Conservation (phyloP, 2,329 filamentous ascomycete species). For the Xylariaceae sp. region DNA sequence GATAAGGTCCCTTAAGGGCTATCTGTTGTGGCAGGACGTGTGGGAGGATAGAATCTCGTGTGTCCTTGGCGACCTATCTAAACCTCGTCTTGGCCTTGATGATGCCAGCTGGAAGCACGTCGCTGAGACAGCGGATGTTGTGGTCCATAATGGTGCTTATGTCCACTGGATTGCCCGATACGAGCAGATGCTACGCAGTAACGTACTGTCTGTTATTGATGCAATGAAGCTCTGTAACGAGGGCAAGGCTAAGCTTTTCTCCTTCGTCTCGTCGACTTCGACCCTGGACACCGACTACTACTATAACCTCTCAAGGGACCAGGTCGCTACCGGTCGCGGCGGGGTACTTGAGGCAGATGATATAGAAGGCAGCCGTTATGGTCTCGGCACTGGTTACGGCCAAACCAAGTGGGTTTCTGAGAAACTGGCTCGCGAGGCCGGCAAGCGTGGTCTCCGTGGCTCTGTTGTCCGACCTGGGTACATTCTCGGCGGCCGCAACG, state of each 20-base stretch:
- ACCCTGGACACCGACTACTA: slow-evolving; percentile 85
- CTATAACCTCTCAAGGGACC: slow-evolving; percentile 71
- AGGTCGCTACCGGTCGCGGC: slow-evolving; percentile 63
- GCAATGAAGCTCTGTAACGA: slow-evolving; percentile 75
- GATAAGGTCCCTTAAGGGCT: slow-evolving; percentile 70
- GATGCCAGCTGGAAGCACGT: slow-evolving; percentile 69
- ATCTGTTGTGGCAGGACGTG: slow-evolving; percentile 76
- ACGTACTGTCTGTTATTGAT: slow-evolving; percentile 83
- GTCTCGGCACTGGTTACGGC: slow-evolving; percentile 86
- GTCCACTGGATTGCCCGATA: slow-evolving; percentile 87
- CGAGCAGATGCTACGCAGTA: slow-evolving; percentile 70
- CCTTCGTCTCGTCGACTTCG: slow-evolving; percentile 83
- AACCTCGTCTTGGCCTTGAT: slow-evolving; percentile 75
- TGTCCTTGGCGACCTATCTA: slow-evolving; percentile 75
- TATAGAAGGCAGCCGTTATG: slow-evolving; percentile 74
- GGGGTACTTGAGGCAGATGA: slow-evolving; percentile 79
- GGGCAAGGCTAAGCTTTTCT: slow-evolving; percentile 79
- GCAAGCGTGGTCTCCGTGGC: slow-evolving; percentile 75
- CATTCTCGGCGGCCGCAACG: slow-evolving; percentile 74
- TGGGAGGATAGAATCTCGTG: slow-evolving; percentile 71
- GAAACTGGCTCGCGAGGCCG: slow-evolving; percentile 77
- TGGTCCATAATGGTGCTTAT: slow-evolving; percentile 82
- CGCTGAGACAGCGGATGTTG: slow-evolving; percentile 69
- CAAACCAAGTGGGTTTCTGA: slow-evolving; percentile 81
- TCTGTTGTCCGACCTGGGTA: slow-evolving; percentile 85